phyloP scores from a whole-genome alignment of 2,329 filamentous ascomycete genomes.

The Paramyrothecium sp. region DNA sequence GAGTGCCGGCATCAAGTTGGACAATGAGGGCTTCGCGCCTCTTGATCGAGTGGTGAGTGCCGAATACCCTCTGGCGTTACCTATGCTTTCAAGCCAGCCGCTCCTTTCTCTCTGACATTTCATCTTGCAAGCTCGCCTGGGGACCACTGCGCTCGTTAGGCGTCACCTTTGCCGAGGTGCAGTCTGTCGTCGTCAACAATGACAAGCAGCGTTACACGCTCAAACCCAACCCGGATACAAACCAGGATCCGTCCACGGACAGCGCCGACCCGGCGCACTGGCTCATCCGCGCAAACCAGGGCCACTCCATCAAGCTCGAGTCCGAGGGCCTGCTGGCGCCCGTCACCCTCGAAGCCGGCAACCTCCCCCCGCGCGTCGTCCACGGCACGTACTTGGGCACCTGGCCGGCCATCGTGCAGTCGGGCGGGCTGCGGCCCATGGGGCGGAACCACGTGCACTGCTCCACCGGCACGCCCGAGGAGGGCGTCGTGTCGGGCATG shows the following conservation, averaged over 20 bases:
- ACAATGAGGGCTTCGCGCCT: slow-evolving; percentile 58
- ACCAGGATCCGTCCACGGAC: slow-evolving; percentile 16
- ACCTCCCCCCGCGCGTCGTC: slow-evolving; percentile 67
- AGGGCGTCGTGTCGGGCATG: slow-evolving; percentile 75
- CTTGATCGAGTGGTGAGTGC: slow-evolving; percentile 57
- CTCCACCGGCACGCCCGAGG: slow-evolving; percentile 66
- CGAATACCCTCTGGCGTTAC: slow-evolving; percentile 1
- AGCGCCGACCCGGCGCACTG: slow-evolving; percentile 61
- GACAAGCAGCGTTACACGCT: slow-evolving; percentile 91
- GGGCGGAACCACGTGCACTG: slow-evolving; percentile 87
- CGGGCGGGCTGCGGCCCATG: slow-evolving; percentile 81
- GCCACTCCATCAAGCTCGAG: slow-evolving; percentile 78
- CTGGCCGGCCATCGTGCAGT: slow-evolving; percentile 72
- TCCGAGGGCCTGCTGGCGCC: slow-evolving; percentile 69
- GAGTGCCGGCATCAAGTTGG: slow-evolving; percentile 55
- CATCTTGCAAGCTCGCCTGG: slow-evolving; percentile 46
- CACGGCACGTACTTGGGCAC: slow-evolving; percentile 87
- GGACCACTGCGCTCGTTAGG: slow-evolving; percentile 64
- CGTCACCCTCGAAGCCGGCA: slow-evolving; percentile 56
- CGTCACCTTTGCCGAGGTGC: slow-evolving; percentile 74
- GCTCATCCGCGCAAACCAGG: slow-evolving; percentile 93
- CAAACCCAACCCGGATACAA: slow-evolving; percentile 48
- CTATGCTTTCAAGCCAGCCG: background rate
- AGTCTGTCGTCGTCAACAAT: slow-evolving; percentile 66
- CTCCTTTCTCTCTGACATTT: slow-evolving; percentile 3